Conservation (phyloP, 805 yeast genomes). For the Wickerhamomyces rabaulensis region DNA sequence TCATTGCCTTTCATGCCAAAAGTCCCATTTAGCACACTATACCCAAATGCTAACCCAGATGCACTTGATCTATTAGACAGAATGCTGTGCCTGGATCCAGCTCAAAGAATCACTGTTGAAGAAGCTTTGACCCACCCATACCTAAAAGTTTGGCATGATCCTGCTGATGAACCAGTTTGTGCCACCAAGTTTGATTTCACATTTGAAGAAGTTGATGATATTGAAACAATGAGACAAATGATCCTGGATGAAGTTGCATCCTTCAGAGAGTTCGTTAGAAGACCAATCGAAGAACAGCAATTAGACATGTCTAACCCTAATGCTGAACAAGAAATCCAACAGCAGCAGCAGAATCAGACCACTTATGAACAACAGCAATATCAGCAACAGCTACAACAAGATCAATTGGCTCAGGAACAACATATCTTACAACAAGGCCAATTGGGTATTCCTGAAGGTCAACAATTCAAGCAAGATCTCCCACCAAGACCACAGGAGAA, state of each 20-base stretch:
- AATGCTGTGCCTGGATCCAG: slow-evolving; percentile 86
- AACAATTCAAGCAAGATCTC: slow-evolving; percentile 37
- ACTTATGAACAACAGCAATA: slow-evolving; percentile 19
- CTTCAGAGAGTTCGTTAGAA: slow-evolving; percentile 77
- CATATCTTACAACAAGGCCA: slow-evolving; percentile 19
- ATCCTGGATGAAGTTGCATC: slow-evolving; percentile 73
- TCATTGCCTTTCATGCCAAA: slow-evolving; percentile 79
- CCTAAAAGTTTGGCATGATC: slow-evolving; percentile 86
- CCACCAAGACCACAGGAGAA: slow-evolving; percentile 64
- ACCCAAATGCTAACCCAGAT: slow-evolving; percentile 81
- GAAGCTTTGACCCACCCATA: slow-evolving; percentile 90
- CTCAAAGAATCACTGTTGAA: slow-evolving; percentile 76
- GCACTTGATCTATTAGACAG: slow-evolving; percentile 77
- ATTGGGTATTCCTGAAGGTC: slow-evolving; percentile 46
- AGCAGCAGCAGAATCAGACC: slow-evolving; percentile 10
- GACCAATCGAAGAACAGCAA: slow-evolving; percentile 58
- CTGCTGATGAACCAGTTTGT: slow-evolving; percentile 85
- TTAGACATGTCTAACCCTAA: slow-evolving; percentile 28
- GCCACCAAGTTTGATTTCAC: slow-evolving; percentile 72
- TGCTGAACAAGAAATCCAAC: slow-evolving; percentile 15
- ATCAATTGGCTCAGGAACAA: slow-evolving; percentile 10
- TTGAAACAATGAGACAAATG: slow-evolving; percentile 68
- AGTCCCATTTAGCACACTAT: slow-evolving; percentile 63
- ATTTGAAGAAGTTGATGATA: slow-evolving; percentile 80
- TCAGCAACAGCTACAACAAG: slow-evolving; percentile 16